Evolutionary conservation across 2,329 filamentous ascomycete species (phyloP).

Genomic region (Fonsecaea multimorphosa): DNA sequence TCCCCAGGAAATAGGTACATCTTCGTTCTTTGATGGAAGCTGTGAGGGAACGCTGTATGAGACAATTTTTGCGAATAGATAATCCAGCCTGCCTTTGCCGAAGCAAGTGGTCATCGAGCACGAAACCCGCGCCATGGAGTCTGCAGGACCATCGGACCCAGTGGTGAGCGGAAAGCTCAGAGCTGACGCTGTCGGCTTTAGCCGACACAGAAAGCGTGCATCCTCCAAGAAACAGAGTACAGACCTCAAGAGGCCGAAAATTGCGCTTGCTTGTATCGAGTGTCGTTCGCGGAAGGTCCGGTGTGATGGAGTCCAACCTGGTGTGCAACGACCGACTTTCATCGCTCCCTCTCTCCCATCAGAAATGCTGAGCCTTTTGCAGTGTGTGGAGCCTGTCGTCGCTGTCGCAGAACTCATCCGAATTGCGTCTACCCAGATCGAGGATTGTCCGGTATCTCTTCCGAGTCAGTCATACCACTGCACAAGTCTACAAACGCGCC

Average conservation of each 20-base stretch:
- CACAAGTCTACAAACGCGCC: too few relatives aligned
- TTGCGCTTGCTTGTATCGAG: neutral
- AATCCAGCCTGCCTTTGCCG: neutral
- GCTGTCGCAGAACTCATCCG: neutral
- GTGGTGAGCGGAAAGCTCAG: neutral
- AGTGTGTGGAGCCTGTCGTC: slow-evolving; percentile 8
- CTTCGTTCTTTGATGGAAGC: neutral
- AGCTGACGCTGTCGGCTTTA: neutral
- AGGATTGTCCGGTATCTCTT: neutral
- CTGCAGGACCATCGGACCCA: neutral
- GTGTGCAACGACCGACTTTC: neutral
- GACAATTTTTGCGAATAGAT: neutral
- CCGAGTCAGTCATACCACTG: neutral
- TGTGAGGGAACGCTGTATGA: neutral
- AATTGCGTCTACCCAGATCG: neutral
- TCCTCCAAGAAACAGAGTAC: neutral
- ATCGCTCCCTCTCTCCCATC: neutral
- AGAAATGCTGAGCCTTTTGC: neutral
- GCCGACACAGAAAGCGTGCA: neutral
- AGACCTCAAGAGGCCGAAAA: slow-evolving; percentile 3
- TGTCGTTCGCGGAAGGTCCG: slow-evolving; percentile 10
- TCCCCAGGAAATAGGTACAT: neutral
- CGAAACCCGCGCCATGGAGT: neutral
- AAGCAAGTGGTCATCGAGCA: neutral
- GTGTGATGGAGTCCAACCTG: slow-evolving; percentile 8